phyloP scores from a whole-genome alignment of 805 yeast species.

The Deakozyma indianensis region DNA sequence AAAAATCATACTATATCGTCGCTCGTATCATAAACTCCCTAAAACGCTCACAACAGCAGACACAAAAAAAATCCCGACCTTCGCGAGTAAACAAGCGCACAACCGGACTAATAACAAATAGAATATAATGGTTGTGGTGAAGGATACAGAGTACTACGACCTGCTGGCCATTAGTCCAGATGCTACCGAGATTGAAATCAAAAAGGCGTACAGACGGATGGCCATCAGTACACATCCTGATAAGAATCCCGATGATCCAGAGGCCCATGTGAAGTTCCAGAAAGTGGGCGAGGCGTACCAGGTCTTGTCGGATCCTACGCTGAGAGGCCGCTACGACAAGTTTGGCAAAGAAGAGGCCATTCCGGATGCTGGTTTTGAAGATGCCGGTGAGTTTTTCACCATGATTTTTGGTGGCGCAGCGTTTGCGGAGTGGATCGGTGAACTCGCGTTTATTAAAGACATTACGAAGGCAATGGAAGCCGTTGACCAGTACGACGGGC shows the following conservation, averaged over 20 bases:
- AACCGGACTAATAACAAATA: no score
- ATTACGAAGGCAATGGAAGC: slow-evolving; percentile 47
- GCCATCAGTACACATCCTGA: slow-evolving; percentile 92
- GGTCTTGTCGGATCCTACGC: slow-evolving; percentile 57
- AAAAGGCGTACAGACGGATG: slow-evolving; percentile 82
- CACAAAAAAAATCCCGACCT: no score
- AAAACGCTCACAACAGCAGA: no score
- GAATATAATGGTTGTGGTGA: no score
- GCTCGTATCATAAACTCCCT: no score
- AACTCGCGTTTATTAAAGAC: slow-evolving; percentile 63
- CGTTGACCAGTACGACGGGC: slow-evolving; percentile 25
- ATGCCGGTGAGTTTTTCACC: slow-evolving; percentile 75
- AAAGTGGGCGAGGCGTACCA: slow-evolving; percentile 41
- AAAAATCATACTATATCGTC: no score
- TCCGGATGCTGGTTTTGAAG: slow-evolving; percentile 60
- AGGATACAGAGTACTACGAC: slow-evolving; percentile 81
- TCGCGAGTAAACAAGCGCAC: no score
- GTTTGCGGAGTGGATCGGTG: slow-evolving; percentile 78
- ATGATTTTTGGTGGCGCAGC: slow-evolving; percentile 88
- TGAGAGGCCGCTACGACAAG: slow-evolving; percentile 66
- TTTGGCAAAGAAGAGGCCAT: slow-evolving; percentile 67
- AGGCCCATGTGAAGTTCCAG: slow-evolving; percentile 80
- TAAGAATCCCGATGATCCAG: slow-evolving; percentile 88
- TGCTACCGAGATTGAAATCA: slow-evolving; percentile 72
- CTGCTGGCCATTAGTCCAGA: slow-evolving; percentile 48